Evolutionary conservation across 1,284 basidiomycete genomes (phyloP).

Genomic region (Puccinia coronata): DNA sequence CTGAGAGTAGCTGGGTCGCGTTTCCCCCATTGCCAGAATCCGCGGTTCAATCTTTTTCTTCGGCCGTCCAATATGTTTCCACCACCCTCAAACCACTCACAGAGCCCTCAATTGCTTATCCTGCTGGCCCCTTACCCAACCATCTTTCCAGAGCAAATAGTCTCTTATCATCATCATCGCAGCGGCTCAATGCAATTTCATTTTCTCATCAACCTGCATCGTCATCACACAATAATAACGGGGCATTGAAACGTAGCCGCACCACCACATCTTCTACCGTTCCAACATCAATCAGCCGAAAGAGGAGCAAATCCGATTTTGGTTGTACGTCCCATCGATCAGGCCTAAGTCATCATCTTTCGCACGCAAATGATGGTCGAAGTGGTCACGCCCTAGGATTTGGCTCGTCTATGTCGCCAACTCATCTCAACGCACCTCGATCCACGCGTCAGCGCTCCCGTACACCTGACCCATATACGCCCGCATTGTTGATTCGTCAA

Average conservation of each 20-base stretch:
- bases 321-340: background rate
- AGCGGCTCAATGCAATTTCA: background rate
- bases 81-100: conserved; percentile 33
- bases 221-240: conserved; percentile 10
- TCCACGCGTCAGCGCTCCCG: conserved; percentile 12
- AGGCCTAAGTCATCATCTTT: background rate
- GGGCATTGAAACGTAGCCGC: conserved; percentile 32
- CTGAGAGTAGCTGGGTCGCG: conserved; percentile 32
- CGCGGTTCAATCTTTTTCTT: conserved; percentile 20
- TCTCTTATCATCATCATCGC: conserved; percentile 25
- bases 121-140: conserved; percentile 23
- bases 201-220: background rate
- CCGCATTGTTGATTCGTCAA: conserved; percentile 27
- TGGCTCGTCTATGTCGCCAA: conserved; percentile 31
- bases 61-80: conserved; percentile 47
- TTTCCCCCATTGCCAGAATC: conserved; percentile 34
- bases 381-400: background rate
- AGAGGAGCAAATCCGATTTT: conserved; percentile 46
- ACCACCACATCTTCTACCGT: conserved; percentile 21
- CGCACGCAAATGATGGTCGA: background rate
- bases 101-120: conserved; percentile 33
- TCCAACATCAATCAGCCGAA: conserved; percentile 25
- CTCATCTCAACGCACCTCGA: background rate
- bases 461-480: conserved; percentile 9
- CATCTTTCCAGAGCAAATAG: conserved; percentile 28